Evolutionary conservation across 2,329 filamentous ascomycete genomes (phyloP), one percentile per base, ranked within the genome.

Genomic region (Aspergillus aculeatinus): DNA sequence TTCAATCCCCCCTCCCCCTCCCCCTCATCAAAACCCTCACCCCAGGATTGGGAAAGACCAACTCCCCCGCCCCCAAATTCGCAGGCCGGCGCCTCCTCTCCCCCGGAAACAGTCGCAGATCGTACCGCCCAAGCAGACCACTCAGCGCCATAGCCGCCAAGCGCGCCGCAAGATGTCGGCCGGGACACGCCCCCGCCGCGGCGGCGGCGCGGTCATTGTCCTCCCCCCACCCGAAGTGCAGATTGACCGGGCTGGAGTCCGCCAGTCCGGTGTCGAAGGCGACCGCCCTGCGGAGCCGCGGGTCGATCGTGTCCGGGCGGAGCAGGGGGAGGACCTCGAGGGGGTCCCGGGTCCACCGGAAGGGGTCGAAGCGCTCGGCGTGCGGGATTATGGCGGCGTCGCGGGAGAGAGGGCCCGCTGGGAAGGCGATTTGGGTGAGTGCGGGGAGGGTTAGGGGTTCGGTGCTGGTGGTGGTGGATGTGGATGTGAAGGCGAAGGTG

Each of bases 401-500:
- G 51, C 61, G 68, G n/a, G 68, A 66, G 47, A 72, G 65, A 2
- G 71, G 69, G 3, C 70, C 70, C 1, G 70, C 55, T 1, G 72
- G 61, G 52, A 73, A 72, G 54, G 70, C 71, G 51, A 74, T 65
- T 35, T 71, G 69, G 9, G 67, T 65, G 14, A 63, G 67, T 25
- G 55, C 47, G 16, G 68, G 70, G 2, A 74, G 49, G 14, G 59
- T 31, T 11, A 72, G 55, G 2, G 14, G 2, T 35, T 14, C 9
- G 33, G 11, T 12, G 2, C 3, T 44, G 4, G 68, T 27, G 25
- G 9, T 29, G 7, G 27, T 29, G 7, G 27, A 9, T 7, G 7
- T 2, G 25, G 25, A 7, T 2, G 27, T 29, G 27, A 23, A 4
- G 23, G 23, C 5, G 51, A 74, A 63, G 4, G 58, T 63, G 4